Evolutionary conservation across 148 eudicot genomes (phyloP).

Genomic region (Talinum fruticosum): DNA sequence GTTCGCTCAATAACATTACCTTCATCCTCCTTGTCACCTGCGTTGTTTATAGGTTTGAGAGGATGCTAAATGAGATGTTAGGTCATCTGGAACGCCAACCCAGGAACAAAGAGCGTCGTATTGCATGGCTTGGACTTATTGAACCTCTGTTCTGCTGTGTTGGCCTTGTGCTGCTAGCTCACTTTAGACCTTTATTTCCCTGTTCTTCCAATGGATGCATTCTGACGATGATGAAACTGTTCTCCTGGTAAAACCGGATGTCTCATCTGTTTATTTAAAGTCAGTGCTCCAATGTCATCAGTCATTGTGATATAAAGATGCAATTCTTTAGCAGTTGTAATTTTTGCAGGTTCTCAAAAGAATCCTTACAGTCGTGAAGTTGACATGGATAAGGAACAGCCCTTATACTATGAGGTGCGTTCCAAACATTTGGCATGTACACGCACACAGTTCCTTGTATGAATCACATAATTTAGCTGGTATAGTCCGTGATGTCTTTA

Average conservation of each 20-base stretch:
- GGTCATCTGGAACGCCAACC: constrained; percentile 95
- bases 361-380: constrained; percentile 50
- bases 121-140: constrained; percentile 73
- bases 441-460: background rate
- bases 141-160: constrained; percentile 59
- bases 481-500: background rate
- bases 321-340: background rate
- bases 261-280: background rate
- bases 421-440: background rate
- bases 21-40: background rate
- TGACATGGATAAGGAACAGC: constrained; percentile 91
- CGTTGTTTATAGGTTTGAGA: constrained; percentile 65
- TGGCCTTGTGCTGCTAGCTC: constrained; percentile 80
- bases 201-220: constrained; percentile 95
- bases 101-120: constrained; percentile 72
- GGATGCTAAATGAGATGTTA: constrained; percentile 83
- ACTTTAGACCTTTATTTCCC: constrained; percentile 88
- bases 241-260: constrained; percentile 51
- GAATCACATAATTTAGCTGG: background rate
- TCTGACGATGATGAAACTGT: constrained; percentile 90
- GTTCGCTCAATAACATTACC: background rate
- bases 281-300: constrained; percentile 2
- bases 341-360: constrained; percentile 65
- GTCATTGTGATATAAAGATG: background rate
- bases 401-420: constrained; percentile 65